phyloP scores from a whole-genome alignment of 768 basidiomycete species.

The Boletellus ananas region DNA sequence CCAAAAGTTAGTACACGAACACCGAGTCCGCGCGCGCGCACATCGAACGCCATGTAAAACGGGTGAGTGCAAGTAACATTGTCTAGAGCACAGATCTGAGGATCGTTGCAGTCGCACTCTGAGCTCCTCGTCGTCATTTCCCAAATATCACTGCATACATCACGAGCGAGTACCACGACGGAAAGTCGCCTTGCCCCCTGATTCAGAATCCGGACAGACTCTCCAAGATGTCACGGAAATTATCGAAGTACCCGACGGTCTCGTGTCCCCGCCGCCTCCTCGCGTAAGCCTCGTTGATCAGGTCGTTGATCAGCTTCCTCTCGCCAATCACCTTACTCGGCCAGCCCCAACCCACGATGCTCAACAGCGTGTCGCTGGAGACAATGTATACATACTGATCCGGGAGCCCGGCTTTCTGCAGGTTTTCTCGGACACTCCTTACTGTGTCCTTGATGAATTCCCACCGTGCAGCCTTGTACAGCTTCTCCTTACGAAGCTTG shows the following conservation, averaged over 20 bases:
- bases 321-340: constrained; percentile 23
- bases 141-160: no score
- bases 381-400: constrained; percentile 28
- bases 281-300: constrained; percentile 7
- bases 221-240: no score
- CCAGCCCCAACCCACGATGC: constrained; percentile 18
- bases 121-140: not conserved
- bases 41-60: no score
- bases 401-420: constrained; percentile 22
- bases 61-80: no score
- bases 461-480: constrained; percentile 10
- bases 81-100: no score
- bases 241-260: no score
- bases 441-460: constrained; percentile 16
- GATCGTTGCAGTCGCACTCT: no score
- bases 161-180: no score
- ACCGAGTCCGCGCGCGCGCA: no score
- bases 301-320: constrained; percentile 18
- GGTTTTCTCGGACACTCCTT: constrained; percentile 14
- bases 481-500: constrained; percentile 6
- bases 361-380: constrained; percentile 18
- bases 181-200: no score
- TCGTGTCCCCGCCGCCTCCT: constrained; percentile 4
- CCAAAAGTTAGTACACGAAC: no score
- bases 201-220: no score